Percentiles rank a stretch among this genome's conserved stretches.
Conservation (phyloP, 345 rosid species). For the Aegle marmelos region DNA sequence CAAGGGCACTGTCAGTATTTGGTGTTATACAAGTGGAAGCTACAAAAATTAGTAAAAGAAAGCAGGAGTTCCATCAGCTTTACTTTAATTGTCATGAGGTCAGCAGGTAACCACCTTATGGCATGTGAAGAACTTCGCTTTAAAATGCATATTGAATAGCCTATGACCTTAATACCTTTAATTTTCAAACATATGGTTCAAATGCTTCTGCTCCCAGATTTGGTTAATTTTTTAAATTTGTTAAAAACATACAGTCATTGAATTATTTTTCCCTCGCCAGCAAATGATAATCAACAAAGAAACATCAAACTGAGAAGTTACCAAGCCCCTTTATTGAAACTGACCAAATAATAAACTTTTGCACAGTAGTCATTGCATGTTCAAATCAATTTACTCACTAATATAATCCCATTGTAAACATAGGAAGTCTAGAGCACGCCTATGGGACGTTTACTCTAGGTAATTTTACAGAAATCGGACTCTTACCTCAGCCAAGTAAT, state of each 20-base stretch:
- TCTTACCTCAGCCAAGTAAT: conserved; percentile 86
- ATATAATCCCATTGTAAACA: not conserved
- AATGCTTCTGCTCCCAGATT: too few relatives aligned
- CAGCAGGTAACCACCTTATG: not conserved
- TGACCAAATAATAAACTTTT: not conserved
- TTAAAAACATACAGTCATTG: not conserved
- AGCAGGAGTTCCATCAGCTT: not conserved
- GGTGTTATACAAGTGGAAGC: not conserved
- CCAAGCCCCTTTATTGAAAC: not conserved
- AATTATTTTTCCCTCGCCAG: not conserved
- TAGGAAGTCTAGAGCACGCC: not conserved
- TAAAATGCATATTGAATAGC: not conserved
- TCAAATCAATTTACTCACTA: not conserved
- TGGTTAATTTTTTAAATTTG: too few relatives aligned
- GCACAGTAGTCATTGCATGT: not conserved
- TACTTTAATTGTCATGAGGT: not conserved
- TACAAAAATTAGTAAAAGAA: not conserved
- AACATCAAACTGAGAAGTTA: not conserved
- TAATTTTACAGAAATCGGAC: not conserved
- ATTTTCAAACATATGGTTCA: not conserved
- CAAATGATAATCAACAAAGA: not conserved
- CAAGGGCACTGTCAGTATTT: not conserved
- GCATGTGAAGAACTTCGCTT: not conserved
- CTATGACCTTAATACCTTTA: not conserved
- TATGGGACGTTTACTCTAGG: not conserved